These are phyloP conservation scores for Fusarium begoniae DNA, from an alignment of 2,329 filamentous ascomycete species.

Conservation along the genomic window DNA sequence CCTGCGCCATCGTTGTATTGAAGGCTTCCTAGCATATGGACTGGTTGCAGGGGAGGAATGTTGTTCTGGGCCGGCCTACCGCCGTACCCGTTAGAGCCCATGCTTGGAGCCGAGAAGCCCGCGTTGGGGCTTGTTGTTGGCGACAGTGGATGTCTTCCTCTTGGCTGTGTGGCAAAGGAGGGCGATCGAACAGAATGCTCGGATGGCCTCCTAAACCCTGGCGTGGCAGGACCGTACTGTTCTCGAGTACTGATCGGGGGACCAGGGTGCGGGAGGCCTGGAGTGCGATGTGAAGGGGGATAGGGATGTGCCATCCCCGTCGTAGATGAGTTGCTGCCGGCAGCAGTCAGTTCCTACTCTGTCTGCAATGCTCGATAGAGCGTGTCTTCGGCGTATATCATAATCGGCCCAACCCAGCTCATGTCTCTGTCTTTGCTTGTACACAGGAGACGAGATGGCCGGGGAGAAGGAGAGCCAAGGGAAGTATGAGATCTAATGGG, in stretches of 20 bases:
- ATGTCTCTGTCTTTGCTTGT: background rate
- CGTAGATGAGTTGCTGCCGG: constrained; percentile 58
- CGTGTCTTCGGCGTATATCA: constrained; percentile 2
- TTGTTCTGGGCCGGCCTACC: constrained; percentile 44
- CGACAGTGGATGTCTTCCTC: constrained; percentile 63
- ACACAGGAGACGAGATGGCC: background rate
- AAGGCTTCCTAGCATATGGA: constrained; percentile 67
- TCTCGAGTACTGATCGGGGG: constrained; percentile 61
- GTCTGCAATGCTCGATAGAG: constrained; percentile 3
- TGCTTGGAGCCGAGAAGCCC: constrained; percentile 58
- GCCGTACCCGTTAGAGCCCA: constrained; percentile 57
- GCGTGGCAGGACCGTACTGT: constrained; percentile 61
- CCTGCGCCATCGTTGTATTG: constrained; percentile 62
- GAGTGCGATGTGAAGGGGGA: constrained; percentile 52
- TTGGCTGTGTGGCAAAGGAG: constrained; percentile 55
- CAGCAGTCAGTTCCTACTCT: constrained; percentile 34
- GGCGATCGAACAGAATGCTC: constrained; percentile 63
- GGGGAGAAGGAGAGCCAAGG: background rate
- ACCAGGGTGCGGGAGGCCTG: constrained; percentile 62
- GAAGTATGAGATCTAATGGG: background rate
- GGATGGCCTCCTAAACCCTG: constrained; percentile 58
- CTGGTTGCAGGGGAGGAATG: constrained; percentile 62
- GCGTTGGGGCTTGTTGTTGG: constrained; percentile 61
- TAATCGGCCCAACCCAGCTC: constrained; percentile 8
- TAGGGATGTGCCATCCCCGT: constrained; percentile 68